phyloP scores from a whole-genome alignment of 2,329 filamentous ascomycete genomes.

The Microcyclosporella mali region DNA sequence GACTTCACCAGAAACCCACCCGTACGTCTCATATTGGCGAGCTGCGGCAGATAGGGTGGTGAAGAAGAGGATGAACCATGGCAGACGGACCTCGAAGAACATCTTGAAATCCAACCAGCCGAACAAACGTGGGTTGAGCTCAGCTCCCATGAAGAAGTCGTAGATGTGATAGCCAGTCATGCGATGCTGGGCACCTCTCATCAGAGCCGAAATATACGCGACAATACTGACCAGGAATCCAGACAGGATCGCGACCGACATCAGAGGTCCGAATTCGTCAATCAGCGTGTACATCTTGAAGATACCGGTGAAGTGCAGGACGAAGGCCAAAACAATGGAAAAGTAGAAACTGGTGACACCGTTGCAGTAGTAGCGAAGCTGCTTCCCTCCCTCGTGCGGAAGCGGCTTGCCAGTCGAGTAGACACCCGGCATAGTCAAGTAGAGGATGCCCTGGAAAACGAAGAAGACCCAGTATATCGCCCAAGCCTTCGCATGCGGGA shows the following conservation, averaged over 20 bases:
- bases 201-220: conserved; percentile 79
- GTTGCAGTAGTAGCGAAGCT: conserved; percentile 91
- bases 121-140: conserved; percentile 73
- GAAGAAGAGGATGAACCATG: conserved; percentile 85
- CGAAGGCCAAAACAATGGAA: conserved; percentile 65
- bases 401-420: conserved; percentile 84
- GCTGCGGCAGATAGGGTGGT: conserved; percentile 69
- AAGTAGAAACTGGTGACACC: conserved; percentile 81
- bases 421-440: conserved; percentile 80
- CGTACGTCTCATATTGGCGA: conserved; percentile 76
- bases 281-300: conserved; percentile 90
- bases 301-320: conserved; percentile 71
- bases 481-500: conserved; percentile 77
- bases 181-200: conserved; percentile 76
- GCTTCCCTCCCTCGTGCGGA: conserved; percentile 72
- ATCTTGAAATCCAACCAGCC: conserved; percentile 84
- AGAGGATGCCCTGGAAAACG: conserved; percentile 74
- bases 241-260: conserved; percentile 87
- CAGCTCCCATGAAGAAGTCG: conserved; percentile 87
- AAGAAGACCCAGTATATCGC: conserved; percentile 92
- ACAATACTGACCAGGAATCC: conserved; percentile 77
- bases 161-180: conserved; percentile 81
- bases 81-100: conserved; percentile 90
- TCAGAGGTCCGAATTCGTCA: conserved; percentile 88
- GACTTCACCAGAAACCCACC: conserved; percentile 81